Evolutionary conservation across 768 basidiomycete species (phyloP).

Genomic region (Agaricus subrufescens): DNA sequence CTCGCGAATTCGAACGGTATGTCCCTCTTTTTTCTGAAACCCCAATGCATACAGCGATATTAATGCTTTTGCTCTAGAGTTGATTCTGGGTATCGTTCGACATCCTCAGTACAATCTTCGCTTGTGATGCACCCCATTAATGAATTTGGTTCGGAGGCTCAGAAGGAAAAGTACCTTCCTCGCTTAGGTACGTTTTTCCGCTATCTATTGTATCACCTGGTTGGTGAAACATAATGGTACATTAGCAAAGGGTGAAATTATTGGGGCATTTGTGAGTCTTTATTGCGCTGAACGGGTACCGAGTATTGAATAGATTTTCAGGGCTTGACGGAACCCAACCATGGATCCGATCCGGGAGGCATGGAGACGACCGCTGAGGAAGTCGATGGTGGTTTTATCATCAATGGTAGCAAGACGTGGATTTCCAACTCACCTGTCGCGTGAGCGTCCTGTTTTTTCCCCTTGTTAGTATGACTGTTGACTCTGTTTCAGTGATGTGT

Average conservation of each 20-base stretch:
- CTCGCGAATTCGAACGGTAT: slow-evolving; percentile 88
- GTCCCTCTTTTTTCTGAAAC: slow-evolving; percentile 6
- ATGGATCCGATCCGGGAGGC: slow-evolving; percentile 95
- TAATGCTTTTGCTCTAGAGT: slow-evolving; percentile 43
- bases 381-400: slow-evolving; percentile 74
- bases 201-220: not conserved
- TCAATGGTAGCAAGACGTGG: slow-evolving; percentile 97
- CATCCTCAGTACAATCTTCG: slow-evolving; percentile 91
- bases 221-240: not conserved
- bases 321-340: slow-evolving; percentile 96
- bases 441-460: slow-evolving; percentile 35
- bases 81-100: slow-evolving; percentile 95
- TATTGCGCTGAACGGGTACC: not conserved
- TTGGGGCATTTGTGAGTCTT: slow-evolving; percentile 87
- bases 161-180: slow-evolving; percentile 90
- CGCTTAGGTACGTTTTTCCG: slow-evolving; percentile 54
- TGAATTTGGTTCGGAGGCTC: slow-evolving; percentile 83
- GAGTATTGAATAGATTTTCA: slow-evolving; percentile 21
- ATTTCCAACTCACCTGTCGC: slow-evolving; percentile 92
- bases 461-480: not conserved
- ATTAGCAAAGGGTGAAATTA: slow-evolving; percentile 75
- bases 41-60: too few species aligned
- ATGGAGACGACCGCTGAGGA: slow-evolving; percentile 94
- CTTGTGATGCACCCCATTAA: slow-evolving; percentile 95
- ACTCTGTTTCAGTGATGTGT: slow-evolving; percentile 60